Evolutionary conservation across 352 stramenopile species (phyloP).

Genomic region (Globisporangium middletonii): DNA sequence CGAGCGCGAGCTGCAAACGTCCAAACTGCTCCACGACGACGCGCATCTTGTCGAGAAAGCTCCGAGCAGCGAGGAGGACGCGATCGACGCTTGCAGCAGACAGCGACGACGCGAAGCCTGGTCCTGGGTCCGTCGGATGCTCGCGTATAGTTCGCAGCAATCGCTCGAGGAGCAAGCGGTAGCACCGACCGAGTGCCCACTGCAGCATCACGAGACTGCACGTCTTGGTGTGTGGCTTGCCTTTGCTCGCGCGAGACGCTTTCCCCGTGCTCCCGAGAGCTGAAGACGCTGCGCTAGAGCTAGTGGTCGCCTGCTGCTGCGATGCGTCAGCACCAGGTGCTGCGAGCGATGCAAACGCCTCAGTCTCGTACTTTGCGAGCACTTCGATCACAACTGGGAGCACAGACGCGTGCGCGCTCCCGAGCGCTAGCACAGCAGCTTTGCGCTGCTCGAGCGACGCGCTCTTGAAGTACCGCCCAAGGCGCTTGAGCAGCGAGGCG

Average conservation of each 20-base stretch:
- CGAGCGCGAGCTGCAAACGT: background rate
- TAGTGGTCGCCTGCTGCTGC: background rate
- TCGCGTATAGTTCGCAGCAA: background rate
- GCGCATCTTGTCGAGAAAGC: conserved; percentile 26
- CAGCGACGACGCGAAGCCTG: background rate
- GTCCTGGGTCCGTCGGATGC: background rate
- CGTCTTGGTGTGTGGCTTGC: conserved; percentile 7
- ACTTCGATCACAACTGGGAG: conserved; percentile 41
- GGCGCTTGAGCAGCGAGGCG: conserved; percentile 38
- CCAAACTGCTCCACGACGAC: conserved; percentile 14
- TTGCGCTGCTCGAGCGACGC: conserved; percentile 47
- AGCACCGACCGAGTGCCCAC: conserved; percentile 53
- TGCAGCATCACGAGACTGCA: conserved; percentile 28
- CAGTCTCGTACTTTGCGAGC: conserved; percentile 41
- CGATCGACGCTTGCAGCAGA: conserved; percentile 4
- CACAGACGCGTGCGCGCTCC: conserved; percentile 28
- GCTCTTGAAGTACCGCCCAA: conserved; percentile 54
- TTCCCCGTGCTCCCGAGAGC: conserved; percentile 7
- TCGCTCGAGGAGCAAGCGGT: conserved; percentile 42
- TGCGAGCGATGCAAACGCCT: conserved; percentile 28
- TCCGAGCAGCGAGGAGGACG: conserved; percentile 13
- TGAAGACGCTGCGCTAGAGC: background rate
- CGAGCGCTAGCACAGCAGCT: conserved; percentile 43
- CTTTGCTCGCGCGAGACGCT: conserved; percentile 10
- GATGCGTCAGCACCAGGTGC: too few relatives aligned